phyloP scores from a whole-genome alignment of 2,329 filamentous ascomycete genomes.

The Allantophomopsis cytisporea region DNA sequence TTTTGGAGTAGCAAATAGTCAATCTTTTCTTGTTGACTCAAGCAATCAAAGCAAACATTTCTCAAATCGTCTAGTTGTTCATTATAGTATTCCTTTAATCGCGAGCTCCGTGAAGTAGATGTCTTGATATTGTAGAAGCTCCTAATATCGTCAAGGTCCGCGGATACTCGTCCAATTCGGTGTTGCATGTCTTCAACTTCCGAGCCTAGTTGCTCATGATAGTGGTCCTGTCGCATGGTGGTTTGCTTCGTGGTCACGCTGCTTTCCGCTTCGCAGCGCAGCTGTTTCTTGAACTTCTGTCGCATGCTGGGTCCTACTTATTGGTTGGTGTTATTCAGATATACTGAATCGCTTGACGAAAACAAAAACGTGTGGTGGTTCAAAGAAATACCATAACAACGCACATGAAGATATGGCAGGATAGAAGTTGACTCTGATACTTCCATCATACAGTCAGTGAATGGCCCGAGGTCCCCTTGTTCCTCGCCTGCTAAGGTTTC shows the following conservation, averaged over 20 bases:
- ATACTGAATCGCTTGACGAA: too few species aligned
- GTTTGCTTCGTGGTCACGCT: too few species aligned
- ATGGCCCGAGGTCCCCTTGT: too few species aligned
- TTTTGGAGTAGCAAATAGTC: slow-evolving; percentile 36
- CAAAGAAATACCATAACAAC: too few species aligned
- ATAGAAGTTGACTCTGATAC: too few species aligned
- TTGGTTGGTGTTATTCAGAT: too few species aligned
- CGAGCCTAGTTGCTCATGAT: neutral
- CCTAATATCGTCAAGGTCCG: slow-evolving; percentile 31
- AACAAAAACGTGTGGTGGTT: too few species aligned
- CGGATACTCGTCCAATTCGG: slow-evolving; percentile 26
- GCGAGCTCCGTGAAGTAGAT: slow-evolving; percentile 24
- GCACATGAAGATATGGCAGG: too few species aligned
- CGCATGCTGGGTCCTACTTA: neutral
- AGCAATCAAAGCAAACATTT: slow-evolving; percentile 19
- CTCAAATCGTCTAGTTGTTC: slow-evolving; percentile 25
- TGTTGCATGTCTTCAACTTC: slow-evolving; percentile 21
- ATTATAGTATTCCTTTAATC: slow-evolving; percentile 25
- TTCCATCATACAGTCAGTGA: too few species aligned
- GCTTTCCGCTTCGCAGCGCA: slow-evolving; percentile 7
- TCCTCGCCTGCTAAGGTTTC: too few species aligned
- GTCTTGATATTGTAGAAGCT: slow-evolving; percentile 33
- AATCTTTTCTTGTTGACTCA: slow-evolving; percentile 28
- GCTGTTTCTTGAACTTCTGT: neutral
- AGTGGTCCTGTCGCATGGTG: neutral